phyloP scores from a whole-genome alignment of 129 eudicot genomes.

The Scalesia atractyloides region DNA sequence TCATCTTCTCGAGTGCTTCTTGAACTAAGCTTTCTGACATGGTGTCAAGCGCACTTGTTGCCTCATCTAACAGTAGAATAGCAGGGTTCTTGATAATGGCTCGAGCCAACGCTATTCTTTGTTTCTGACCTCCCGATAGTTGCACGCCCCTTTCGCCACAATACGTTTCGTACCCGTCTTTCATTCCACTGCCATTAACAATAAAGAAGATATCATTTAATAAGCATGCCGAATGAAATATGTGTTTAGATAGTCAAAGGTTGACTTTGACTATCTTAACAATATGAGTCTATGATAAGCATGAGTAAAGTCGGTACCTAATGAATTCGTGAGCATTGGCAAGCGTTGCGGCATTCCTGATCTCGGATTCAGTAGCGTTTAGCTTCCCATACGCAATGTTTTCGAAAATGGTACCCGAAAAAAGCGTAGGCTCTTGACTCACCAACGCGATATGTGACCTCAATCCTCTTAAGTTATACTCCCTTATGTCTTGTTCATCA shows the following conservation, averaged over 20 bases:
- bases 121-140: conserved; percentile 81
- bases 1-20: conserved; percentile 76
- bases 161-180: conserved; percentile 68
- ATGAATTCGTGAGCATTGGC: conserved; percentile 85
- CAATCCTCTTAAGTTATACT: conserved; percentile 50
- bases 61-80: conserved; percentile 65
- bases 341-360: conserved; percentile 61
- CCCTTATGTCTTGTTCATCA: conserved; percentile 58
- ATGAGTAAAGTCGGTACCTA: conserved; percentile 41
- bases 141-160: conserved; percentile 77
- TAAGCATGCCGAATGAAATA: neutral
- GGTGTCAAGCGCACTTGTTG: conserved; percentile 69
- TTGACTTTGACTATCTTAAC: neutral
- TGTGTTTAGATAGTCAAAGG: neutral
- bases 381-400: conserved; percentile 66
- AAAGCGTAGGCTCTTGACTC: conserved; percentile 77
- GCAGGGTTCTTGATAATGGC: conserved; percentile 69
- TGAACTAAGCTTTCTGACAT: conserved; percentile 68
- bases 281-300: neutral
- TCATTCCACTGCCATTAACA: conserved; percentile 54
- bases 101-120: conserved; percentile 68
- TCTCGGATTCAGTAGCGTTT: conserved; percentile 62
- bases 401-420: conserved; percentile 65
- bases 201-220: neutral
- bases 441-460: conserved; percentile 72